Conservation (phyloP, 345 rosid species). For the Abelmoschus esculentus region DNA sequence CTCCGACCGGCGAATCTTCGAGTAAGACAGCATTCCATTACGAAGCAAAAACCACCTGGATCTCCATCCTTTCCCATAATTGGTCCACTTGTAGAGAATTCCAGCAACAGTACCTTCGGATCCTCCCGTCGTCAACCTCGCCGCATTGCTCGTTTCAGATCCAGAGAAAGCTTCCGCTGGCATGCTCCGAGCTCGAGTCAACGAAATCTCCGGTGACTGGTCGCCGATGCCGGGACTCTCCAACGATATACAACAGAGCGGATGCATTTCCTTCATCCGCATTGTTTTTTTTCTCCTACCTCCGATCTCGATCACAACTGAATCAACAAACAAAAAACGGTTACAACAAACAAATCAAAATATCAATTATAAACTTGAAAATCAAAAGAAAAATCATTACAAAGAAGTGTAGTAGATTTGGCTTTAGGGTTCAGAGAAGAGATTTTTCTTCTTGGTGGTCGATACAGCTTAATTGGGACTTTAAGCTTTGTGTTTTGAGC, state of each 20-base stretch:
- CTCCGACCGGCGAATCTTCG: constrained; percentile 67
- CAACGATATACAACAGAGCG: constrained; percentile 77
- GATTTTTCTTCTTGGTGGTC: constrained; percentile 2
- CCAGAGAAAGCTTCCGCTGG: constrained; percentile 12
- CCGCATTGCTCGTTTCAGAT: not conserved
- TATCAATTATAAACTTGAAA: not conserved
- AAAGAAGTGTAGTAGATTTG: not conserved
- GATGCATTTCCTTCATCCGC: constrained; percentile 93
- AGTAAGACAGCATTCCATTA: constrained; percentile 74
- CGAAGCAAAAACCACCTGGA: constrained; percentile 85
- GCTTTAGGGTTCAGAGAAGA: not conserved
- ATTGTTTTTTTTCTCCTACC: constrained; percentile 21
- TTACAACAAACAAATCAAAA: not conserved
- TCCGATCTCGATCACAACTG: constrained; percentile 22
- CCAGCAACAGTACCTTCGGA: constrained; percentile 77
- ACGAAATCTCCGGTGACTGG: constrained; percentile 48
- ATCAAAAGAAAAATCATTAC: not conserved
- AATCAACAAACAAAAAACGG: not conserved
- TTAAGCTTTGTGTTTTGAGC: constrained; percentile 11
- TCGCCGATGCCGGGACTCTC: constrained; percentile 62
- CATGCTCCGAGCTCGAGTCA: constrained; percentile 54
- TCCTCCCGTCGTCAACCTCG: constrained; percentile 25
- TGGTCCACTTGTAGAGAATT: constrained; percentile 88
- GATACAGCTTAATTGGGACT: constrained; percentile 19
- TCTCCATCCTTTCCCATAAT: constrained; percentile 95